These are phyloP conservation scores for Macrolepiota fuliginosa DNA, from an alignment of 768 basidiomycete genomes.

Conservation along the genomic window DNA sequence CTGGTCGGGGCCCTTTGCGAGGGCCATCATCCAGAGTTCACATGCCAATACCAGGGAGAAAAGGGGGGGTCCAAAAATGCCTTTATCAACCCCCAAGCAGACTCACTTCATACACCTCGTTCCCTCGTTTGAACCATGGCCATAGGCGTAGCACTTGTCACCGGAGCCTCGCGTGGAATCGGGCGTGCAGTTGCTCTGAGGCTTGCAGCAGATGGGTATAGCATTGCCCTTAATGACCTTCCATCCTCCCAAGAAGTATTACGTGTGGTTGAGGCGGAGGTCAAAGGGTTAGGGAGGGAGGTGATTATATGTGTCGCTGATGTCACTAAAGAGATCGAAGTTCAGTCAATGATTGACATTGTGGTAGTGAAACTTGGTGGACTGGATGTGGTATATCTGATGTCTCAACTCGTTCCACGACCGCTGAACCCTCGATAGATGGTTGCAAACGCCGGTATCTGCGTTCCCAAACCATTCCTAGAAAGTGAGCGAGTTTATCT, in stretches of 20 bases:
- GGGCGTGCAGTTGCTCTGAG: constrained; percentile 44
- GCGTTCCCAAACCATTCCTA: constrained; percentile 8
- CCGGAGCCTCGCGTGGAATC: constrained; percentile 45
- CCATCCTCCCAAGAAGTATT: constrained; percentile 12
- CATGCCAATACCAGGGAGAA: too few relatives aligned
- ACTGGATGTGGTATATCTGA: constrained; percentile 19
- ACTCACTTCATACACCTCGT: neutral
- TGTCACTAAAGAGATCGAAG: constrained; percentile 18
- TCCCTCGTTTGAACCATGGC: constrained; percentile 17
- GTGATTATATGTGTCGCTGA: constrained; percentile 14
- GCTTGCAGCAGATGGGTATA: constrained; percentile 43
- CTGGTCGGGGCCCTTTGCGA: too few relatives aligned
- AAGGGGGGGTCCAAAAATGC: too few relatives aligned
- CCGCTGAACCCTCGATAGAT: neutral
- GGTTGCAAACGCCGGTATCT: constrained; percentile 14
- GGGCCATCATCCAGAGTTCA: too few relatives aligned
- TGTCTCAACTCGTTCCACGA: neutral
- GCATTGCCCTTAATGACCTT: constrained; percentile 41
- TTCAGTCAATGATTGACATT: constrained; percentile 16
- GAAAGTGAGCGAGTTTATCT: neutral
- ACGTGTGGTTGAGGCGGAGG: constrained; percentile 11
- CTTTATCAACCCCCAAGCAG: too few relatives aligned
- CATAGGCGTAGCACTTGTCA: constrained; percentile 36
- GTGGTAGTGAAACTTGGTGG: constrained; percentile 16
- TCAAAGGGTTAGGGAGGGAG: constrained; percentile 14